These are phyloP conservation scores for Gloeopeniophorella convolvens DNA, from an alignment of 768 basidiomycete species.

Conservation along the genomic window DNA sequence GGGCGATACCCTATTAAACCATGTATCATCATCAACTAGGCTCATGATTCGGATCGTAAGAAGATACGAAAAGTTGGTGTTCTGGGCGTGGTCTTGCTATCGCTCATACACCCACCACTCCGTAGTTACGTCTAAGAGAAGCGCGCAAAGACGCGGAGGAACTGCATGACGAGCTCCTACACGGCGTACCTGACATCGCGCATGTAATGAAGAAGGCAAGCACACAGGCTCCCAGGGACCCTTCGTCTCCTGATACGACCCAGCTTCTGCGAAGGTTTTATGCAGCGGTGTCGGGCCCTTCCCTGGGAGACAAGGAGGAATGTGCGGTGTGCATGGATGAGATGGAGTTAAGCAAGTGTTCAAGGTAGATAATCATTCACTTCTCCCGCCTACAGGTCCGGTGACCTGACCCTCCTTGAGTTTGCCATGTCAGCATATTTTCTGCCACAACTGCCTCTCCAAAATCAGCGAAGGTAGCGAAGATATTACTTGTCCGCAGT, in stretches of 20 bases:
- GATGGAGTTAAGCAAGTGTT: constrained; percentile 30
- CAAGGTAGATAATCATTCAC: constrained; percentile 26
- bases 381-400: background rate
- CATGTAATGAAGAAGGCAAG: constrained; percentile 39
- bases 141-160: constrained; percentile 34
- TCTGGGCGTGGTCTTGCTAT: constrained; percentile 2
- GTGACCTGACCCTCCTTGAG: constrained; percentile 23
- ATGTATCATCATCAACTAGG: constrained; percentile 11
- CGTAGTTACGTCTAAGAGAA: constrained; percentile 30
- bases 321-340: constrained; percentile 36
- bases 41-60: background rate
- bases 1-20: background rate
- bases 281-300: constrained; percentile 33
- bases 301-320: constrained; percentile 33
- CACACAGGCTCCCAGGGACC: background rate
- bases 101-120: background rate
- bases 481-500: constrained; percentile 33
- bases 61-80: constrained; percentile 6
- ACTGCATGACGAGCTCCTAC: constrained; percentile 26
- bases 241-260: background rate
- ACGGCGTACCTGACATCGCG: constrained; percentile 30
- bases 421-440: constrained; percentile 37
- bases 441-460: constrained; percentile 35
- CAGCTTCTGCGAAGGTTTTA: constrained; percentile 38
- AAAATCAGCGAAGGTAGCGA: constrained; percentile 27